Conservation (phyloP, 257 asterid species). For the Gentiana dahurica region DNA sequence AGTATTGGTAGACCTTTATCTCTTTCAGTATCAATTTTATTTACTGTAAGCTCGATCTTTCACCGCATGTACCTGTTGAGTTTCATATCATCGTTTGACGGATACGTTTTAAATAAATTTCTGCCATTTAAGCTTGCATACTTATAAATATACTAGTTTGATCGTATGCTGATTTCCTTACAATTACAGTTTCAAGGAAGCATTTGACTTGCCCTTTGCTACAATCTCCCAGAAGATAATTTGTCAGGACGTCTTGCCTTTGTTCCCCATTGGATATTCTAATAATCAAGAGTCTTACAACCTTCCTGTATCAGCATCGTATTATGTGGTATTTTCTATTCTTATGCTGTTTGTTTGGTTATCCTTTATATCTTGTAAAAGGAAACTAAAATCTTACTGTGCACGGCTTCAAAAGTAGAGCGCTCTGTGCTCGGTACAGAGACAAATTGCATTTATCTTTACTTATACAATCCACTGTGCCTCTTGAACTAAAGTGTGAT, state of each 20-base stretch:
- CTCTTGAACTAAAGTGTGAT: too few relatives aligned
- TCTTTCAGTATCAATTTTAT: conserved; percentile 11
- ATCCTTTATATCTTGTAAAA: background rate
- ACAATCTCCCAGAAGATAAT: conserved; percentile 67
- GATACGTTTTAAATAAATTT: background rate
- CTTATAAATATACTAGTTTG: too few relatives aligned
- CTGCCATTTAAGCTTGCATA: too few relatives aligned
- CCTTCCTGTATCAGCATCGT: conserved; percentile 61
- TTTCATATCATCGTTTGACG: background rate
- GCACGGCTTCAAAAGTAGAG: too few relatives aligned
- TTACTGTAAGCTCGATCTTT: background rate
- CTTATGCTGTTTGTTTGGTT: background rate
- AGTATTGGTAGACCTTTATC: conserved; percentile 42
- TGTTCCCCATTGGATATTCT: conserved; percentile 57
- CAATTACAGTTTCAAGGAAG: conserved; percentile 72
- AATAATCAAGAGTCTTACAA: conserved; percentile 16
- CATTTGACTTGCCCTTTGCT: conserved; percentile 76
- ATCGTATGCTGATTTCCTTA: too few relatives aligned
- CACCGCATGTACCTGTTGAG: background rate
- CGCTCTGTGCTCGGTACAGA: too few relatives aligned
- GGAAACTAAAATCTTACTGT: too few relatives aligned
- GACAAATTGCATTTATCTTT: too few relatives aligned
- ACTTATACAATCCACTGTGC: too few relatives aligned
- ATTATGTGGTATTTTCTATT: conserved; percentile 50
- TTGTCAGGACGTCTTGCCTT: conserved; percentile 73